A percentile compares a stretch with the other conserved stretches of the same genome.
These are phyloP conservation scores for Botrytis sinoallii DNA, from an alignment of 2,329 filamentous ascomycete genomes.

Conservation along the genomic window DNA sequence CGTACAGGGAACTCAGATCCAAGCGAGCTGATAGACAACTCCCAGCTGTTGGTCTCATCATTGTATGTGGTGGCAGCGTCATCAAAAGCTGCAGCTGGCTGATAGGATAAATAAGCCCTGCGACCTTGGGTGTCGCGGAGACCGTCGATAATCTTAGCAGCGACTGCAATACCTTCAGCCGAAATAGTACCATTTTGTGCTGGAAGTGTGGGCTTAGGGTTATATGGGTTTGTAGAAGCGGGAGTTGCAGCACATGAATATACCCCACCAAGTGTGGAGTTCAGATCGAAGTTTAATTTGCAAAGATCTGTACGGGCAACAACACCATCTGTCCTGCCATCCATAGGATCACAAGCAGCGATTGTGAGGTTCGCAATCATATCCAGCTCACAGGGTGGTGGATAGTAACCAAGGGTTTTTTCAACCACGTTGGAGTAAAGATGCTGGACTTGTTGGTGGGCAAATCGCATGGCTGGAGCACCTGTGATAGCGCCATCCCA, in stretches of 20 bases:
- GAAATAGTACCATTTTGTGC: conserved; percentile 28
- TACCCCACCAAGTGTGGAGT: conserved; percentile 44
- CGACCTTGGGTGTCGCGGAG: conserved; percentile 38
- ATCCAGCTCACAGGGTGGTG: conserved; percentile 45
- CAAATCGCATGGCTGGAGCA: conserved; percentile 47
- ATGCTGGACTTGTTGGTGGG: conserved; percentile 46
- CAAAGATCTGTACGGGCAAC: conserved; percentile 49
- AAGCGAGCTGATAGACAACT: conserved; percentile 36
- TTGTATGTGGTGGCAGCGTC: conserved; percentile 11
- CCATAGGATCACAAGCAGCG: conserved; percentile 51
- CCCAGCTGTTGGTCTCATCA: conserved; percentile 31
- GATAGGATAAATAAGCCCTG: conserved; percentile 41
- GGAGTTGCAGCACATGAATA: conserved; percentile 43
- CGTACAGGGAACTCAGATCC: conserved; percentile 42
- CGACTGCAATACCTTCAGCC: conserved; percentile 38
- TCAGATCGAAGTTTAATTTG: conserved; percentile 46
- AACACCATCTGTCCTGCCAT: conserved; percentile 54
- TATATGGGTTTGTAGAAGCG: not conserved
- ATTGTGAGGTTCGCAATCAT: conserved; percentile 55
- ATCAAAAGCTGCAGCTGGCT: conserved; percentile 29
- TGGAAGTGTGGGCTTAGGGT: conserved; percentile 21
- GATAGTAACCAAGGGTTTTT: conserved; percentile 43
- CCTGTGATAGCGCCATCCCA: conserved; percentile 47
- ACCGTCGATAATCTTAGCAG: conserved; percentile 39
- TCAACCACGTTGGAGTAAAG: conserved; percentile 42